Percentiles rank a stretch among this genome's conserved stretches.
These are phyloP conservation scores for Arthrocladium fulminans DNA, from an alignment of 2,329 filamentous ascomycete genomes.

Conservation along the genomic window DNA sequence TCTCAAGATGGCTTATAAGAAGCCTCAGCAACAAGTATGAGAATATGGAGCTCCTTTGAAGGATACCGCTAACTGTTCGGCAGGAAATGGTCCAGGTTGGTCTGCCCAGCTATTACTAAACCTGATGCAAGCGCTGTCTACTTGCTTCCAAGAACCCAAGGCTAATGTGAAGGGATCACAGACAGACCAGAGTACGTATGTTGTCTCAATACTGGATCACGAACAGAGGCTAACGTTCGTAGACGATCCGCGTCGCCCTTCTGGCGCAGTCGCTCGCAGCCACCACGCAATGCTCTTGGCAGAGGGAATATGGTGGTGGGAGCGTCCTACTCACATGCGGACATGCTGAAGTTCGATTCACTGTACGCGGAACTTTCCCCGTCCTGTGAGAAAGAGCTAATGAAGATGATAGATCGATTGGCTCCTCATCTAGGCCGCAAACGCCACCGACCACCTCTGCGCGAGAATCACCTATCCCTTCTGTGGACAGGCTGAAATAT, in stretches of 20 bases:
- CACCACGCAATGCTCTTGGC: conserved; percentile 47
- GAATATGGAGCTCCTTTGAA: not conserved
- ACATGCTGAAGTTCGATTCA: conserved; percentile 80
- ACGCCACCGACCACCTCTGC: conserved; percentile 22
- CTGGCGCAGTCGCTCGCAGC: conserved; percentile 58
- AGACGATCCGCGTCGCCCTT: conserved; percentile 78
- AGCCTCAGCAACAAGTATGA: conserved; percentile 61
- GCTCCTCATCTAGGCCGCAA: conserved; percentile 24
- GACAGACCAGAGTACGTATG: conserved; percentile 33
- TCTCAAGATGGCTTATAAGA: conserved; percentile 48
- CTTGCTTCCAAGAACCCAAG: not conserved
- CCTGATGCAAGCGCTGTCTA: not conserved
- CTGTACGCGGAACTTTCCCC: conserved; percentile 46
- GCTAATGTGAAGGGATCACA: conserved; percentile 19
- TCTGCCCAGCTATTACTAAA: conserved; percentile 48
- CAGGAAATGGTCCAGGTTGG: conserved; percentile 99
- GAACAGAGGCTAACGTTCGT: conserved; percentile 21
- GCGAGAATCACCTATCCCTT: conserved; percentile 15
- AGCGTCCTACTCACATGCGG: conserved; percentile 90
- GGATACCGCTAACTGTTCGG: conserved; percentile 7
- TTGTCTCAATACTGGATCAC: conserved; percentile 4
- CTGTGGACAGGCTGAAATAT: conserved; percentile 12
- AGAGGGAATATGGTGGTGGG: conserved; percentile 70
- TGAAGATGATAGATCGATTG: conserved; percentile 13
- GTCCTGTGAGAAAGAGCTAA: not conserved